These are phyloP conservation scores for Mixia osmundae DNA, from an alignment of 1,284 basidiomycete genomes.

Conservation along the genomic window DNA sequence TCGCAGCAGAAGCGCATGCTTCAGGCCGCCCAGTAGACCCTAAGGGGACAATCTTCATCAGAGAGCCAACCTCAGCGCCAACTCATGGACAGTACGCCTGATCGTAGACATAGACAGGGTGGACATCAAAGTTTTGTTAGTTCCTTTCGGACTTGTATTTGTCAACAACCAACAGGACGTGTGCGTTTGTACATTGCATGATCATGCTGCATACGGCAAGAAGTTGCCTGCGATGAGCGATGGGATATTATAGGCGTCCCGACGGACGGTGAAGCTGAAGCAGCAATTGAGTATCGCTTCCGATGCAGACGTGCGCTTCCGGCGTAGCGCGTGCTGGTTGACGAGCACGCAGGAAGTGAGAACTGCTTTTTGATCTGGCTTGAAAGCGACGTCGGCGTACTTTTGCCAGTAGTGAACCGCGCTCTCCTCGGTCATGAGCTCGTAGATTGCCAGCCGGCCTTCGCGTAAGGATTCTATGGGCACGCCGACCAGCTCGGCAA, in stretches of 20 bases:
- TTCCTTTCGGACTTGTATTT: no score
- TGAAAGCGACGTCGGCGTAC: slow-evolving; percentile 86
- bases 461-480: slow-evolving; percentile 26
- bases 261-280: slow-evolving; percentile 80
- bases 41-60: no score
- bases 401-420: slow-evolving; percentile 88
- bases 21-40: no score
- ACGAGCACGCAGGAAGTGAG: slow-evolving; percentile 69
- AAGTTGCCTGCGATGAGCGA: slow-evolving; percentile 7
- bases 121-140: no score
- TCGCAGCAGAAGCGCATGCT: no score
- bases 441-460: slow-evolving; percentile 86
- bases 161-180: no score
- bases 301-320: slow-evolving; percentile 3
- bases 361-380: slow-evolving; percentile 54
- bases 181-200: no score
- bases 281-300: slow-evolving; percentile 58
- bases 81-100: no score
- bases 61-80: no score
- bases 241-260: slow-evolving; percentile 30
- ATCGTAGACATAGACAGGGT: no score
- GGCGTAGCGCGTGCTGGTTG: slow-evolving; percentile 6
- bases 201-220: no score
- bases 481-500: slow-evolving; percentile 41
- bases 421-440: slow-evolving; percentile 39